A percentile compares a stretch with the other conserved stretches of the same genome.
phyloP scores from a whole-genome alignment of 768 basidiomycete genomes.

The Tulasnella sp. region DNA sequence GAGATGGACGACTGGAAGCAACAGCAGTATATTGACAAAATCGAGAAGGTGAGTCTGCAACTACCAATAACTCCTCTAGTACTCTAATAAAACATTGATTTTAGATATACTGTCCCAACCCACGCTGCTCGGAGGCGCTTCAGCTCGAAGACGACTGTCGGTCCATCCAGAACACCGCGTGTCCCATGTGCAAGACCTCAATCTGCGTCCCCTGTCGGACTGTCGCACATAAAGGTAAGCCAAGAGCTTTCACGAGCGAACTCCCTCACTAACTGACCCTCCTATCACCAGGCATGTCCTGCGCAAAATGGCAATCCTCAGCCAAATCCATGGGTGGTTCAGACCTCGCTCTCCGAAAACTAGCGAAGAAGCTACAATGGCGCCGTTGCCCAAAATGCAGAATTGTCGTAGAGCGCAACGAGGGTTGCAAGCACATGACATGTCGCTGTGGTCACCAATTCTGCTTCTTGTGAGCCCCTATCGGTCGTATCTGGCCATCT shows the following conservation, averaged over 20 bases:
- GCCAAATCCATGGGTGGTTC: not conserved
- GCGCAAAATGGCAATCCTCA: not conserved
- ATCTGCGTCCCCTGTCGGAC: not conserved
- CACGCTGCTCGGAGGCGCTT: not conserved
- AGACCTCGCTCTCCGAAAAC: not conserved
- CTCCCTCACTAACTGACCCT: not conserved
- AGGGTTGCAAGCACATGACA: slow-evolving; percentile 4
- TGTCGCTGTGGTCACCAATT: slow-evolving; percentile 6
- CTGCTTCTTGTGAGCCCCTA: not conserved
- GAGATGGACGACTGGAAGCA: not conserved
- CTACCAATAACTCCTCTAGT: not conserved
- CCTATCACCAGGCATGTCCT: not conserved
- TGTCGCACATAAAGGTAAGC: not conserved
- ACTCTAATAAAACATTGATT: not conserved
- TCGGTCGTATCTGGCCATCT: not conserved
- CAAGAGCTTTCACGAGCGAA: not conserved
- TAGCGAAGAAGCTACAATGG: not conserved
- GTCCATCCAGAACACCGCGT: not conserved
- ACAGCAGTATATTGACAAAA: not conserved
- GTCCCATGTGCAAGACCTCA: not conserved
- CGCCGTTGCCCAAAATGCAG: not conserved
- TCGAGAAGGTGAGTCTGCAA: not conserved
- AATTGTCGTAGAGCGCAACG: not conserved
- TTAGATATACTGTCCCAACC: slow-evolving; percentile 7
- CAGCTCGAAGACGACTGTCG: not conserved